Evolutionary conservation across 306 rosid species (phyloP).

Genomic region (Luffa acutangula): DNA sequence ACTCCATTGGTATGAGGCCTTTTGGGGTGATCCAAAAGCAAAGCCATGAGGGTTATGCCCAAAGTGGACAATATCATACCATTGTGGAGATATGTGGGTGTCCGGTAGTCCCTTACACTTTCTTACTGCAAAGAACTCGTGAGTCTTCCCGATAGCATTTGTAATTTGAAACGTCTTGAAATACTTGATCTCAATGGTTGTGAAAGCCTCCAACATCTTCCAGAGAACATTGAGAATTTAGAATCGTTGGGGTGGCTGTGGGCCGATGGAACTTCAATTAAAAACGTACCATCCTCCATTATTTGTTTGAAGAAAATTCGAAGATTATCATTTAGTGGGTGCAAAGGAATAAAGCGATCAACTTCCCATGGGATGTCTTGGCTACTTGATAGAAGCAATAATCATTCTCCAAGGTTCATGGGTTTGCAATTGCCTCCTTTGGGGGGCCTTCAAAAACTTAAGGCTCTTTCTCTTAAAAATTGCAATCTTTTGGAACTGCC

Average conservation of each 20-base stretch:
- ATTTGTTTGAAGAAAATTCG: background rate
- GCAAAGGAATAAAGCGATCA: background rate
- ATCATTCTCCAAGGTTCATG: background rate
- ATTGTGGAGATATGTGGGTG: too few relatives aligned
- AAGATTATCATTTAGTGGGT: background rate
- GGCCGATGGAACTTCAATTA: background rate
- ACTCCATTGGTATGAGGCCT: too few relatives aligned
- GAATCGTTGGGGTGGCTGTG: background rate
- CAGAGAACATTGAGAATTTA: background rate
- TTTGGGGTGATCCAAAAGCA: too few relatives aligned
- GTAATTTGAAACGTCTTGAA: too few relatives aligned
- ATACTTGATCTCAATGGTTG: too few relatives aligned
- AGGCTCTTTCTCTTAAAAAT: background rate
- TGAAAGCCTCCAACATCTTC: background rate
- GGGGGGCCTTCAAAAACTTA: background rate
- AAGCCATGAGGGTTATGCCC: too few relatives aligned
- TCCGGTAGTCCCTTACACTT: too few relatives aligned
- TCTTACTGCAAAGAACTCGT: background rate
- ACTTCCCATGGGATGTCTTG: background rate
- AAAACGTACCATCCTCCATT: background rate
- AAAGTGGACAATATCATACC: too few relatives aligned
- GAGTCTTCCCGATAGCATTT: background rate
- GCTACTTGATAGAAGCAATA: background rate
- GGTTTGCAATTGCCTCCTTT: background rate
- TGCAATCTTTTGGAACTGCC: background rate